Evolutionary conservation across 345 rosid genomes (phyloP), one percentile per base, ranked within the genome.

Genomic region (Hibiscus trionum): DNA sequence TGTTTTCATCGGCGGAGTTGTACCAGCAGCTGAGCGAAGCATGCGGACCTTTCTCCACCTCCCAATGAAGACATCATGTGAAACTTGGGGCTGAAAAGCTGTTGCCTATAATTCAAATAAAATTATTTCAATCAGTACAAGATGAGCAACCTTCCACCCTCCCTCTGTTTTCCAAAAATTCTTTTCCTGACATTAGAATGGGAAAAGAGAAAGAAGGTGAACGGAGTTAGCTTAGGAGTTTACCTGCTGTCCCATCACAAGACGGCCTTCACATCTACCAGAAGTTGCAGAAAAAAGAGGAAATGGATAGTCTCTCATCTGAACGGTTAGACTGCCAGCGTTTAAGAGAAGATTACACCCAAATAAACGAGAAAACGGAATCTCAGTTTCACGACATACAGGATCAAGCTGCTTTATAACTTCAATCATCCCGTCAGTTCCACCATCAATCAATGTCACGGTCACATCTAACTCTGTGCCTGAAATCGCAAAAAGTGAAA

Each of bases 221-320:
- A 17, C 17, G 26, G 68, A 39, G 14, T 35, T 49, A 67, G 59
- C 44, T 52, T 15, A 42, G 73, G 61, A 78, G 1, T 47, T 77
- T 71, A 95, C 99, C 97, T 95, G 99, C 82, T 95, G 98, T 29
- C 97, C 97, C 55, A 95, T 86, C 69, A 95, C 91, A 75, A 95
- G 71, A 59, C 84, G 77, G 70, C 98, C 99, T 86, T 92, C 90
- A 77, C 98, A 92, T 84, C 86, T 90, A 37, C 96, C 96, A 77
- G 78, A 74, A 80, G 87, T 84, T 71, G 88, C 94, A 69, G 93
- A 82, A 75, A 95, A 86, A 80, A 92, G 88, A 69, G 99, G 99
- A 70, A 79, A 83, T 15, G 93, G 87, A 77, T 90, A 95, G 79
- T 95, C 75, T 83, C 99, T 82, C 73, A 95, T 74, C 81, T 85